Conservation (phyloP, 805 yeast genomes). For the Kluyveromyces aestuarii region DNA sequence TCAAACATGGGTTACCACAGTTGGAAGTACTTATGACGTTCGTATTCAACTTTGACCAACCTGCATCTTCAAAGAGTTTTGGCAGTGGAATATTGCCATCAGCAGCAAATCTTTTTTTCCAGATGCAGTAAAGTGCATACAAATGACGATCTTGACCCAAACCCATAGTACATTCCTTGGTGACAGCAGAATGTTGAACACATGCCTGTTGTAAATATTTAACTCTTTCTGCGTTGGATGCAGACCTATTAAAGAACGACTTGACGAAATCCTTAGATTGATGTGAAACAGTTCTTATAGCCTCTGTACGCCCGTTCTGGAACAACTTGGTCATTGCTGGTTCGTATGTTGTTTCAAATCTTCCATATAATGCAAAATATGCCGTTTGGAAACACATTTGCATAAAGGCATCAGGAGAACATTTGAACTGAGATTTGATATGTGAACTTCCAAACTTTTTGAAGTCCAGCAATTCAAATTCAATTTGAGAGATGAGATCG, state of each 20-base stretch:
- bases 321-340: slow-evolving; percentile 92
- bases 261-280: slow-evolving; percentile 78
- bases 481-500: slow-evolving; percentile 83
- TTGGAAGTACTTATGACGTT: slow-evolving; percentile 76
- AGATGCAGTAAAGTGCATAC: slow-evolving; percentile 78
- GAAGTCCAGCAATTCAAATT: slow-evolving; percentile 73
- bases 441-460: slow-evolving; percentile 58
- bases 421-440: slow-evolving; percentile 68
- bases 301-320: slow-evolving; percentile 89
- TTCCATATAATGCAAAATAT: slow-evolving; percentile 84
- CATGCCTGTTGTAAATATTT: slow-evolving; percentile 61
- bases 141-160: slow-evolving; percentile 89
- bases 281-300: slow-evolving; percentile 73
- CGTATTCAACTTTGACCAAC: slow-evolving; percentile 80
- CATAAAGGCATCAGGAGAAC: slow-evolving; percentile 88
- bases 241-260: slow-evolving; percentile 64
- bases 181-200: slow-evolving; percentile 52
- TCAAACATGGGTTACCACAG: slow-evolving; percentile 86
- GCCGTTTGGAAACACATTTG: slow-evolving; percentile 94
- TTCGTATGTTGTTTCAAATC: slow-evolving; percentile 88
- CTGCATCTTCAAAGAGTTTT: slow-evolving; percentile 68
- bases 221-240: slow-evolving; percentile 48
- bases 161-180: slow-evolving; percentile 63
- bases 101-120: slow-evolving; percentile 43
- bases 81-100: slow-evolving; percentile 41